These are phyloP conservation scores for Taphrina betulina DNA, from an alignment of 1,139 yeast genomes.

Conservation along the genomic window DNA sequence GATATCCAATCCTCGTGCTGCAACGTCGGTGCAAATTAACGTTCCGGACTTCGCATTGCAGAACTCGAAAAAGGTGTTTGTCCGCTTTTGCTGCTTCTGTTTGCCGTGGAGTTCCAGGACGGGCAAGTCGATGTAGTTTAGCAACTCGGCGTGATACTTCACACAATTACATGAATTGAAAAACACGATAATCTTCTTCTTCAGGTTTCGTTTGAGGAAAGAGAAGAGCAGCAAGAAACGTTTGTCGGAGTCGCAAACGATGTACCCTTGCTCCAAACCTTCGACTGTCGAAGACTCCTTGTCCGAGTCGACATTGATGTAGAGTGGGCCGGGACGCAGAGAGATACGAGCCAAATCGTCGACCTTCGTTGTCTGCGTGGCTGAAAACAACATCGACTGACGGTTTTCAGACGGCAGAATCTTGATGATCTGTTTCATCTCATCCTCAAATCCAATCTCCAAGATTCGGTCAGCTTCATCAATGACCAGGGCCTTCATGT, in stretches of 20 bases:
- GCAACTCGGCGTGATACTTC: slow-evolving; percentile 87
- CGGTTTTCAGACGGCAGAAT: slow-evolving; percentile 91
- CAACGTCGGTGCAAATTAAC: slow-evolving; percentile 92
- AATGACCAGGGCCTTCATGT: slow-evolving; percentile 85
- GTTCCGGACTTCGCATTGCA: slow-evolving; percentile 95
- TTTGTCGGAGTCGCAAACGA: slow-evolving; percentile 93
- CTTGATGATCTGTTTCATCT: slow-evolving; percentile 93
- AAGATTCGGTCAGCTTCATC: slow-evolving; percentile 91
- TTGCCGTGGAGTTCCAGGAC: slow-evolving; percentile 95
- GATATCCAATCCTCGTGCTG: slow-evolving; percentile 96
- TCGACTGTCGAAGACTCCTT: slow-evolving; percentile 80
- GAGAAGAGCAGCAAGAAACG: slow-evolving; percentile 86
- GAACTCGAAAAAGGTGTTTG: slow-evolving; percentile 95
- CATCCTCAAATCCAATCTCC: slow-evolving; percentile 97
- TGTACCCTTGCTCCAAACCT: slow-evolving; percentile 97
- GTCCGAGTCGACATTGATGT: slow-evolving; percentile 81
- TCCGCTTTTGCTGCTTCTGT: slow-evolving; percentile 96
- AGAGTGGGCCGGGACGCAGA: slow-evolving; percentile 89
- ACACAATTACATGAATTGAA: slow-evolving; percentile 96
- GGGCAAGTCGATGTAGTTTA: slow-evolving; percentile 93
- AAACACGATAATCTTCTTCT: slow-evolving; percentile 89
- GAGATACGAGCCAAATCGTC: slow-evolving; percentile 97
- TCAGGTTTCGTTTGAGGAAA: slow-evolving; percentile 80
- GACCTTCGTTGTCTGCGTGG: slow-evolving; percentile 97
- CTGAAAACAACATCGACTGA: slow-evolving; percentile 95